phyloP scores from a whole-genome alignment of 2,329 filamentous ascomycete species.

The Botrytis paeoniae region DNA sequence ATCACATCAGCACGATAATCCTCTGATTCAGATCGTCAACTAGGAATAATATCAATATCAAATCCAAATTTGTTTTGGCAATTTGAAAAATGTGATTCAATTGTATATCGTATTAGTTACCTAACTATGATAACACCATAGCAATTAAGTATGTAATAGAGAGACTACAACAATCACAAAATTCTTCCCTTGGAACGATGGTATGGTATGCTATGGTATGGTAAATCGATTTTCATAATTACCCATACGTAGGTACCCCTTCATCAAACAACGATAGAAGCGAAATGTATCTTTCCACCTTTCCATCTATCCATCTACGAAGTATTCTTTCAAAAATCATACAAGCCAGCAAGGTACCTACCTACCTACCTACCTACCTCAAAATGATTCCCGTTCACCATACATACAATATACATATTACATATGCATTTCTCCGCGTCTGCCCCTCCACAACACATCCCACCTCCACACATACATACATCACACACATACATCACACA shows the following conservation, averaged over 20 bases:
- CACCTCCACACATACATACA: not conserved
- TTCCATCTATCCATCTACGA: not conserved
- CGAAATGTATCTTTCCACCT: not conserved
- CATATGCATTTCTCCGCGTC: constrained; percentile 8
- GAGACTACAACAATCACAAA: not conserved
- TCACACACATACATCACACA: not conserved
- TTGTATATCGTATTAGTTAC: not conserved
- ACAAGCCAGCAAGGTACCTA: not conserved
- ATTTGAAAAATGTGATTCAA: not conserved
- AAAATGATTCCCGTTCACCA: not conserved
- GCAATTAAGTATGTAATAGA: not conserved
- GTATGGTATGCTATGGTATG: no score
- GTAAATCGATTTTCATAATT: not conserved
- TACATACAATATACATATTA: not conserved
- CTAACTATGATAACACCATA: not conserved
- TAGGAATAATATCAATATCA: constrained; percentile 2
- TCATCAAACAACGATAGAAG: not conserved
- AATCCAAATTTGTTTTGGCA: not conserved
- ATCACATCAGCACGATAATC: not conserved
- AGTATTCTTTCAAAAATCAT: not conserved
- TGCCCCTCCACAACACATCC: not conserved
- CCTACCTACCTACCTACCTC: not conserved
- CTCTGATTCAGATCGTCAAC: not conserved
- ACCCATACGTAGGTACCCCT: not conserved
- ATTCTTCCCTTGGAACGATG: not conserved